phyloP scores from a whole-genome alignment of 2,329 filamentous ascomycete genomes.

The Trichoderma sp. region DNA sequence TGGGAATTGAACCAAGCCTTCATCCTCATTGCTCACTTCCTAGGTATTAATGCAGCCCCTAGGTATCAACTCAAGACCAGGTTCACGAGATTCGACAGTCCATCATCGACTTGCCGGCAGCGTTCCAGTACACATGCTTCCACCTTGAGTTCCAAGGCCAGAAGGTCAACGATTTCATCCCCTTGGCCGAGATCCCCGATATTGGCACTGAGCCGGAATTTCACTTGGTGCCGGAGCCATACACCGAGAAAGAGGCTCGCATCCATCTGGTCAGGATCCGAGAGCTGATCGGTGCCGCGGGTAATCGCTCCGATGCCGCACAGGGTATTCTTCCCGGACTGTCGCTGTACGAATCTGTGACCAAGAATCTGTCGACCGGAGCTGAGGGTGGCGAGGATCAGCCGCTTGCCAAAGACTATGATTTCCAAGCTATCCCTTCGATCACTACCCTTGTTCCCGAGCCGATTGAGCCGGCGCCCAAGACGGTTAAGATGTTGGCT shows the following conservation, averaged over 20 bases:
- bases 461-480: slow-evolving; percentile 66
- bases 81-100: slow-evolving; percentile 96
- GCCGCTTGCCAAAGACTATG: slow-evolving; percentile 62
- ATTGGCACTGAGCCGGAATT: slow-evolving; percentile 76
- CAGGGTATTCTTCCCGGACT: slow-evolving; percentile 82
- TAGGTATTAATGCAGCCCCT: slow-evolving; percentile 19
- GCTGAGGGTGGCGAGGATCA: slow-evolving; percentile 32
- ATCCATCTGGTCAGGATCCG: slow-evolving; percentile 89
- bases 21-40: neutral
- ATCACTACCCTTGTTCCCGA: slow-evolving; percentile 70
- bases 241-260: slow-evolving; percentile 96
- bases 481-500: slow-evolving; percentile 84
- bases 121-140: slow-evolving; percentile 98
- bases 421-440: slow-evolving; percentile 67
- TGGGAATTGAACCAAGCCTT: slow-evolving; percentile 40
- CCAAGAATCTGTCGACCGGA: slow-evolving; percentile 44
- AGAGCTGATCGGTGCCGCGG: slow-evolving; percentile 88
- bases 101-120: slow-evolving; percentile 86
- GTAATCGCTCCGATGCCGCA: slow-evolving; percentile 80
- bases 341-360: slow-evolving; percentile 81
- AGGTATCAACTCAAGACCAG: slow-evolving; percentile 92
- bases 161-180: slow-evolving; percentile 91
- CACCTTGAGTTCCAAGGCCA: slow-evolving; percentile 88
- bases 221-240: slow-evolving; percentile 84
- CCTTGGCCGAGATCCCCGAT: slow-evolving; percentile 82